Evolutionary conservation across 2,329 filamentous ascomycete genomes (phyloP), one percentile per base, ranked within the genome.

Genomic region (Aureobasidium vineae): DNA sequence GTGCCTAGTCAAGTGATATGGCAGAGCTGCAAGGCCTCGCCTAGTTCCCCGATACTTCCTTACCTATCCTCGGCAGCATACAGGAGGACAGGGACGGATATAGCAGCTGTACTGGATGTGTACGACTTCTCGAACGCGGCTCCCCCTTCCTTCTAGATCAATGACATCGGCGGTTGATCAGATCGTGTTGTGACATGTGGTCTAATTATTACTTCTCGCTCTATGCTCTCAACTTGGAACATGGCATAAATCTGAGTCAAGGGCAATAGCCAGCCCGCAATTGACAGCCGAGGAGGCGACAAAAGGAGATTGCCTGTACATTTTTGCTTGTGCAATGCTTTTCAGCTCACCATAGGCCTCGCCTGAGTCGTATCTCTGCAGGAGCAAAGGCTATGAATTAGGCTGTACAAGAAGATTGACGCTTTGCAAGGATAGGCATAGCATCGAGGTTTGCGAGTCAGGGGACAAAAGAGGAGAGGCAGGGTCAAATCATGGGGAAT

Each of bases 41-140:
- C 41, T 26, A 49, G 57, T 36, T 36, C 57, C 28, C 57, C 57
- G n/a, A 38, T 63, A 19, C 41, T 45, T 31, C 59, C 45, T 50
- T 50, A 45, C 41, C 11, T 49, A 26, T 4, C 1, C 16, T 5
- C 41, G 57, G 57, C 43, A 33, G 41, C 57, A 26, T 49, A 49
- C 57, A 61, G 41, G 15, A 26, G 36, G 26, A 31, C 10, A 40
- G 59, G 26, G 59, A 63, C 59, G 23, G 5, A 63, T 52, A 52
- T 63, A 63, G 59, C 31, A 40, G 15, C 26, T 38, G 36, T 61
- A 61, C 49, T 61, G 57, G 43, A 13, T 36, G 26, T 61, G 54
- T 61, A n/a, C 57, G 43, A 49, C 43, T 61, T 61, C 43, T 61
- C 57, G 57, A 61, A 61, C n/a, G 41, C 57, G 16, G 57, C 49